Evolutionary conservation across 208 protist species (phyloP), one percentile per base, ranked within the genome.

Genomic region (Tetramitus jugosus): DNA sequence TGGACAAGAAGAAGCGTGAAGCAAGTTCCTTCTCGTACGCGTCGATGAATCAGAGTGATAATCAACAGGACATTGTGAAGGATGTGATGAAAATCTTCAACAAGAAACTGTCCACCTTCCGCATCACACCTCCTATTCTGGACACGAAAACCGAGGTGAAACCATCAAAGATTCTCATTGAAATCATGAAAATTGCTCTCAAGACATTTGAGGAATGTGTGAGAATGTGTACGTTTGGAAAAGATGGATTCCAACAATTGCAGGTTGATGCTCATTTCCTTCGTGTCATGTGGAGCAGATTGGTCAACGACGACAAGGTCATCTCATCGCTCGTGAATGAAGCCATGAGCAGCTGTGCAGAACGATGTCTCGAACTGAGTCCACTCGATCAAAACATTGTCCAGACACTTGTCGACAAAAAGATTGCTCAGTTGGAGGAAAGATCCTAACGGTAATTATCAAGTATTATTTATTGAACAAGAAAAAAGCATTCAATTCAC

Each of bases 181-280:
- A 68, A 56, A 53, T 77, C 26, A 2, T 77, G 2, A 77, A 77
- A 23, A 56, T 52, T 53, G 10, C 43, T 23, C 10, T 56, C 1
- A 77, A 77, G n/a, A 62, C 74, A 14, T 53, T 77, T 20, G 60
- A 69, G 6, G 74, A 77, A 68, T 77, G 31, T 23, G 74, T 77
- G 0, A 46, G 74, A 39, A 7, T 60, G 8, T 1, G 49, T 2
- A 77, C 74, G 3, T 77, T 77, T 53, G 43, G 46, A 23, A 77
- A 77, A 33, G 37, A 68, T 65, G 74, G 74, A 20, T 68, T 62
- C 26, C 74, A 77, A 68, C 74, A 77, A 53, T 53, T 77, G 1
- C 74, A 77, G 53, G 74, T 77, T 31, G 74, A 77, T 3, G 40
- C 39, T 49, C n/a, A 20, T 39, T 77, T 37, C 35, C 31, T 77